phyloP scores from a whole-genome alignment of 768 basidiomycete genomes.

The Tulasnella sp. region DNA sequence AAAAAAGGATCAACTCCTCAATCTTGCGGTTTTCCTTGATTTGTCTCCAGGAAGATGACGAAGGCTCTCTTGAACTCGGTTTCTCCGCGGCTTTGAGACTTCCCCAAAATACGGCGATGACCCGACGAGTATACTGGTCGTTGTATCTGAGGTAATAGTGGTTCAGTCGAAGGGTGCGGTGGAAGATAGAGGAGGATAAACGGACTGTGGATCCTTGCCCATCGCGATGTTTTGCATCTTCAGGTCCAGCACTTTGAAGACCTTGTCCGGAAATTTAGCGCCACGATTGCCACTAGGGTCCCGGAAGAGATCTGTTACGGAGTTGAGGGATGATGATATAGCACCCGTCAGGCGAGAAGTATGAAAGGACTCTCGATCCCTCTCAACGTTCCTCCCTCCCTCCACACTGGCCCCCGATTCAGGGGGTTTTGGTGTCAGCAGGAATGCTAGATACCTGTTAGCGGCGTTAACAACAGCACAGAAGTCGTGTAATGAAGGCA shows the following conservation, averaged over 20 bases:
- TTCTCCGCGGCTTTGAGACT: conserved; percentile 3
- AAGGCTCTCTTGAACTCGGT: background rate
- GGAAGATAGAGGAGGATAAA: conserved; percentile 22
- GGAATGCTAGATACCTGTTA: conserved; percentile 60
- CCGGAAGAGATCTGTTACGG: conserved; percentile 72
- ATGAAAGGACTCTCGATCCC: conserved; percentile 38
- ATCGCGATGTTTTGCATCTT: conserved; percentile 87
- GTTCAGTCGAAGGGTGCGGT: background rate
- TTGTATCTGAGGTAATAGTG: conserved; percentile 51
- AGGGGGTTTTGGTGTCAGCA: conserved; percentile 30
- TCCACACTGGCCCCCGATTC: conserved; percentile 48
- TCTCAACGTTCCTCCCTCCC: conserved; percentile 16
- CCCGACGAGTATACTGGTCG: conserved; percentile 81
- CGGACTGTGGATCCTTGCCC: conserved; percentile 84
- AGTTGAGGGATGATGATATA: conserved; percentile 47
- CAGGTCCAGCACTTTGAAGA: conserved; percentile 83
- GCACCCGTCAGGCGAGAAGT: conserved; percentile 58
- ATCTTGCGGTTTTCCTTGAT: conserved; percentile 97
- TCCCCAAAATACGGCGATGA: conserved; percentile 87
- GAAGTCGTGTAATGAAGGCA: conserved; percentile 16
- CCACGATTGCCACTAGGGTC: conserved; percentile 65
- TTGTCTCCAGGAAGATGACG: conserved; percentile 38
- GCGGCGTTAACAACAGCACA: conserved; percentile 8
- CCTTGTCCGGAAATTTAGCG: conserved; percentile 89
- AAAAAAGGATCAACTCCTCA: conserved; percentile 93